Conservation (phyloP, 1,284 basidiomycete genomes). For the Cutaneotrichosporon sp. region DNA sequence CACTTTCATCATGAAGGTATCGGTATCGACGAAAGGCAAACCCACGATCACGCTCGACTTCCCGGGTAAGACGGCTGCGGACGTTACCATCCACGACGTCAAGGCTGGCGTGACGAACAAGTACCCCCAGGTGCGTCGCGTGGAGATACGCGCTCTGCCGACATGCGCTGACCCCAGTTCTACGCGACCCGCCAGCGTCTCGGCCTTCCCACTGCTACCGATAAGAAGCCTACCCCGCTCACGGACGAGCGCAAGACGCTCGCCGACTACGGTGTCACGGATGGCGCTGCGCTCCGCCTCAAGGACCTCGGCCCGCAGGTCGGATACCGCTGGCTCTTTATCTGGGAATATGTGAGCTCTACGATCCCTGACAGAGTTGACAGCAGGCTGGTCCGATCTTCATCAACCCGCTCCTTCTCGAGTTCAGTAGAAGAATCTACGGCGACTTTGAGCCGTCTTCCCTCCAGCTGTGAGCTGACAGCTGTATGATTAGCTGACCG, state of each 20-base stretch:
- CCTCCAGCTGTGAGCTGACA: slow-evolving; percentile 40
- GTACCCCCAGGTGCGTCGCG: slow-evolving; percentile 56
- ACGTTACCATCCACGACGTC: slow-evolving; percentile 53
- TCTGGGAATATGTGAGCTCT: slow-evolving; percentile 81
- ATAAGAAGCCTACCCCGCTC: slow-evolving; percentile 56
- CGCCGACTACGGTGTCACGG: slow-evolving; percentile 59
- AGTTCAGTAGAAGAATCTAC: slow-evolving; percentile 55
- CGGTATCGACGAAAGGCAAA: slow-evolving; percentile 57
- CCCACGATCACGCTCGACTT: slow-evolving; percentile 64
- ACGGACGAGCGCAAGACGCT: slow-evolving; percentile 66
- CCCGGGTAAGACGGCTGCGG: slow-evolving; percentile 54
- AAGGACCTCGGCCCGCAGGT: slow-evolving; percentile 89
- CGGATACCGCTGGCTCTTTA: slow-evolving; percentile 78
- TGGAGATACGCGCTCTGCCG: background rate
- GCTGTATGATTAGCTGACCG: slow-evolving; percentile 1
- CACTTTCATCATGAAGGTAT: slow-evolving; percentile 51
- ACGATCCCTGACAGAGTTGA: slow-evolving; percentile 11
- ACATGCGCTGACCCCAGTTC: slow-evolving; percentile 57
- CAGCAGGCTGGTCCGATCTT: slow-evolving; percentile 78
- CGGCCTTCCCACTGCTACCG: slow-evolving; percentile 45
- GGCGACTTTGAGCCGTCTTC: slow-evolving; percentile 40
- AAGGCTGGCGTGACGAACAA: slow-evolving; percentile 52
- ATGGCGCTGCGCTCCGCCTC: slow-evolving; percentile 63
- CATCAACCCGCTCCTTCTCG: slow-evolving; percentile 85
- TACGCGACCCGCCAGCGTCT: slow-evolving; percentile 70